Percentiles rank a stretch among this genome's conserved stretches.
phyloP scores from a whole-genome alignment of 176 grass and related monocot genomes.

The Carex parvula region DNA sequence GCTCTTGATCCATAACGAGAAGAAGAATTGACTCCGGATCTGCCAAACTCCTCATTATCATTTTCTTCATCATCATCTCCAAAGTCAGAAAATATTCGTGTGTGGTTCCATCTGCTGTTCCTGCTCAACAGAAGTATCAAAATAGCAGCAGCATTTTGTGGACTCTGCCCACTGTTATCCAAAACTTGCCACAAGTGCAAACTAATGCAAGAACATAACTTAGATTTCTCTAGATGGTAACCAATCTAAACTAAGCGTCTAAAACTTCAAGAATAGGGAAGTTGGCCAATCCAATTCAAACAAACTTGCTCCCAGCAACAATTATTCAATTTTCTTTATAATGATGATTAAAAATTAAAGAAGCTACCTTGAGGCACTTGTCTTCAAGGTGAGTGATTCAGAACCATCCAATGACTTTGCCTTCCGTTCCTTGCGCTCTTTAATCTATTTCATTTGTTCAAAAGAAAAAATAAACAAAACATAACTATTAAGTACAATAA shows the following conservation, averaged over 20 bases:
- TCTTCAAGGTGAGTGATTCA: conserved; percentile 54
- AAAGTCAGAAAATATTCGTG: conserved; percentile 86
- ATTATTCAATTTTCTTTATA: not conserved
- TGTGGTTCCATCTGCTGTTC: conserved; percentile 91
- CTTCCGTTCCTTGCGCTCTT: conserved; percentile 73
- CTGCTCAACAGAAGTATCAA: conserved; percentile 35
- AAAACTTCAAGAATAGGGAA: not conserved
- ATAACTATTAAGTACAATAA: not conserved
- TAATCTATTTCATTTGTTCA: conserved; percentile 46
- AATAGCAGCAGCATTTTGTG: not conserved
- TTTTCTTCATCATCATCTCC: conserved; percentile 62
- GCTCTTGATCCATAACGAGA: conserved; percentile 33
- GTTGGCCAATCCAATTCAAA: not conserved
- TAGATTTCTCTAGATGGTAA: not conserved
- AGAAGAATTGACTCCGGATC: conserved; percentile 34
- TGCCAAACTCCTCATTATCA: conserved; percentile 33
- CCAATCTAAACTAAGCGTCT: not conserved
- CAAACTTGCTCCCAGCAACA: not conserved
- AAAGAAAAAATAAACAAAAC: not conserved
- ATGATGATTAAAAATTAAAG: not conserved
- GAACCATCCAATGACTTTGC: conserved; percentile 59
- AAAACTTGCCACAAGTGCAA: not conserved
- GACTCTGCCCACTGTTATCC: not conserved
- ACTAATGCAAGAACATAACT: not conserved
- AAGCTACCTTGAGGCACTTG: conserved; percentile 64